phyloP scores from a whole-genome alignment of 768 basidiomycete species.

The Rhodocollybia butyracea region DNA sequence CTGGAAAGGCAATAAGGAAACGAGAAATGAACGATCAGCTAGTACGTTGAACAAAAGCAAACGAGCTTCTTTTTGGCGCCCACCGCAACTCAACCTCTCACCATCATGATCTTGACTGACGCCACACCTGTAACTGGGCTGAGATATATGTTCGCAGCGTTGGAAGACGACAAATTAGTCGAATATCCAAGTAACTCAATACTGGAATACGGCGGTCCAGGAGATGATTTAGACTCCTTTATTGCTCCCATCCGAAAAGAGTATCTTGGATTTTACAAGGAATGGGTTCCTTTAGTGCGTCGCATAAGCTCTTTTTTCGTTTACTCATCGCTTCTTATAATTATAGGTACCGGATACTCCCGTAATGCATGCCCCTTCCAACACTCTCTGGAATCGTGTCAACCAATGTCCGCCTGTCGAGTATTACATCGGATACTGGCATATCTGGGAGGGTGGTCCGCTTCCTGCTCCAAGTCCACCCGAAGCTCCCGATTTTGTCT shows the following conservation, averaged over 20 bases:
- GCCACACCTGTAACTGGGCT: too few species aligned
- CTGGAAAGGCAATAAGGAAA: too few species aligned
- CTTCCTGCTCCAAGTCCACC: background rate
- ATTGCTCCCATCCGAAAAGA: too few species aligned
- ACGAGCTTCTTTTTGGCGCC: too few species aligned
- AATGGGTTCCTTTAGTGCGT: background rate
- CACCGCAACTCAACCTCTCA: too few species aligned
- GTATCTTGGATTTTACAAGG: too few species aligned
- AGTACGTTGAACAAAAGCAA: too few species aligned
- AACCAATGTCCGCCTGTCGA: background rate
- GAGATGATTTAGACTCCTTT: too few species aligned
- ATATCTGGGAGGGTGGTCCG: background rate
- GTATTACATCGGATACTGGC: background rate
- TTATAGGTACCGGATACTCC: background rate
- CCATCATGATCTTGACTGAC: too few species aligned
- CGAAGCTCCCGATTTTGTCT: background rate
- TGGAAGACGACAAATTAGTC: background rate
- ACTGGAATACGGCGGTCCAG: background rate
- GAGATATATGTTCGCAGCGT: too few species aligned
- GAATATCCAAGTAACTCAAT: background rate
- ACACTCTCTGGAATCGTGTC: background rate
- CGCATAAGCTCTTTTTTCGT: too few species aligned
- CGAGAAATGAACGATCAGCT: too few species aligned
- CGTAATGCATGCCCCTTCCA: background rate
- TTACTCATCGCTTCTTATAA: background rate